phyloP scores from a whole-genome alignment of 345 rosid species.

The Eucalyptus camaldulensis region DNA sequence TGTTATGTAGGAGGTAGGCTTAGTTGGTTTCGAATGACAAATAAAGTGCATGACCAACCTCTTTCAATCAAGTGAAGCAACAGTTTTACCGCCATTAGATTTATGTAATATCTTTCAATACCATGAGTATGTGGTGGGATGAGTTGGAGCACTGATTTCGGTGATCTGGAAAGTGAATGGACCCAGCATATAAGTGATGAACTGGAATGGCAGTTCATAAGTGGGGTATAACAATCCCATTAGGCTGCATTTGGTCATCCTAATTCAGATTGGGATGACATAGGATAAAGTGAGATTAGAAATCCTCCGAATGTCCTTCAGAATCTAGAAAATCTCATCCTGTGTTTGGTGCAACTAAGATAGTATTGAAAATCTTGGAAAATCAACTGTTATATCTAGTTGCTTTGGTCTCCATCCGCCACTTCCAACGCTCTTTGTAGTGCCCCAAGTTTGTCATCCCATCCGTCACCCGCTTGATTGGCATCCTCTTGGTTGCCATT shows the following conservation, averaged over 20 bases:
- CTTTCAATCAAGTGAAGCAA: background rate
- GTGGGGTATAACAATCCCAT: background rate
- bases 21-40: background rate
- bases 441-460: background rate
- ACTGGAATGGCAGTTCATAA: background rate
- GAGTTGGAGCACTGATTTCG: background rate
- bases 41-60: background rate
- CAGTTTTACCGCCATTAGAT: background rate
- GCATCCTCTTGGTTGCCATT: background rate
- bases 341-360: background rate
- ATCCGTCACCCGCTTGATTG: background rate
- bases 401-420: background rate
- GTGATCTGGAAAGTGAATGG: background rate
- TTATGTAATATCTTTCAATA: background rate
- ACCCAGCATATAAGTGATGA: background rate
- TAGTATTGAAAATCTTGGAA: background rate
- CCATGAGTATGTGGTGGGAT: background rate
- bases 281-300: background rate
- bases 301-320: background rate
- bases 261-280: background rate
- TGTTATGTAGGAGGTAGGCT: background rate
- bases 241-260: background rate
- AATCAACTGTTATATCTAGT: background rate
- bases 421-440: background rate
- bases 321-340: background rate